A percentile compares a stretch with the other conserved stretches of the same genome.
These are phyloP conservation scores for Backusella westeae DNA, from an alignment of 192 early-diverging fungal species.

Conservation along the genomic window DNA sequence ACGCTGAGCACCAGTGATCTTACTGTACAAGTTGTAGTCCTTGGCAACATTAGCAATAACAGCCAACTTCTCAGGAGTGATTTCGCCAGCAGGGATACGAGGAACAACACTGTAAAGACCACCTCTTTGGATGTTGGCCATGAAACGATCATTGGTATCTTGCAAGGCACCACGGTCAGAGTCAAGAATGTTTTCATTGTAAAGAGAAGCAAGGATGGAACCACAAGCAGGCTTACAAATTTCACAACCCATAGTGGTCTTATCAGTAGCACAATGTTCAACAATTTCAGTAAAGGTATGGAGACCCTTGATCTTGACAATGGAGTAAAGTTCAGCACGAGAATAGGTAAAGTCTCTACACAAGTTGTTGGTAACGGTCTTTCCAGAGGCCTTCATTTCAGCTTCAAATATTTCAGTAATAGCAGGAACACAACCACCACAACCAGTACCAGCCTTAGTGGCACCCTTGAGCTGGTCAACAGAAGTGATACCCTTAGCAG, in stretches of 20 bases:
- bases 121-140: slow-evolving; percentile 70
- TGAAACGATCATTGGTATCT: slow-evolving; percentile 68
- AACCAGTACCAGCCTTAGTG: slow-evolving; percentile 47
- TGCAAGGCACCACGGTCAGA: slow-evolving; percentile 44
- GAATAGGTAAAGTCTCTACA: slow-evolving; percentile 63
- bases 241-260: slow-evolving; percentile 48
- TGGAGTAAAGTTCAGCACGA: slow-evolving; percentile 59
- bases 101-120: slow-evolving; percentile 67
- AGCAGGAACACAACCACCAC: slow-evolving; percentile 53
- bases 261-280: slow-evolving; percentile 38
- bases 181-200: slow-evolving; percentile 64
- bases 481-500: slow-evolving; percentile 33
- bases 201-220: slow-evolving; percentile 63
- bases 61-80: slow-evolving; percentile 65
- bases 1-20: slow-evolving; percentile 70
- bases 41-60: slow-evolving; percentile 62
- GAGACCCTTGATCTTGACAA: slow-evolving; percentile 54
- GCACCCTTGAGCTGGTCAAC: slow-evolving; percentile 18
- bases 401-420: slow-evolving; percentile 58
- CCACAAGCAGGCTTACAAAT: slow-evolving; percentile 63
- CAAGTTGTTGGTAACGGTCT: slow-evolving; percentile 49
- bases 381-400: slow-evolving; percentile 58
- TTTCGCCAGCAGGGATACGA: slow-evolving; percentile 62
- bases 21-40: slow-evolving; percentile 61
- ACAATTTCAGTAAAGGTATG: slow-evolving; percentile 54